Evolutionary conservation across 2,329 filamentous ascomycete species (phyloP).

Genomic region (Fusarium sp.): DNA sequence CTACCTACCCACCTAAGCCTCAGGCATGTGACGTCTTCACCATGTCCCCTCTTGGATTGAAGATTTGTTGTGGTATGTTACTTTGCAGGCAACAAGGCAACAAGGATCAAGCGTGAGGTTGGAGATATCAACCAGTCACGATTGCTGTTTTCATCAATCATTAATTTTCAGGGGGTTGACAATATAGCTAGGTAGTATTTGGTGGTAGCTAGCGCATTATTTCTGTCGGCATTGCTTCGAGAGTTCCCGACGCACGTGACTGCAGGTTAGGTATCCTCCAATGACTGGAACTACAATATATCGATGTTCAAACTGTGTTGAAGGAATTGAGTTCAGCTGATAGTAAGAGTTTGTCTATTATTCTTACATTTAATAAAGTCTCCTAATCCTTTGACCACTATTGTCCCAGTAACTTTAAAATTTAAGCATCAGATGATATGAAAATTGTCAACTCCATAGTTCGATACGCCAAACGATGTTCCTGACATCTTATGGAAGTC

Average conservation of each 20-base stretch:
- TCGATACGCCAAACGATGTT: fast-evolving
- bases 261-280: background rate
- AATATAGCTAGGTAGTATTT: fast-evolving
- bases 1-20: background rate
- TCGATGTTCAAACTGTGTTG: background rate
- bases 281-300: background rate
- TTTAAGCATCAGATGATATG: background rate
- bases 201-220: background rate
- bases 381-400: fast-evolving
- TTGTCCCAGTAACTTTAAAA: background rate
- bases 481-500: fast-evolving
- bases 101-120: background rate
- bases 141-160: background rate
- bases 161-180: background rate
- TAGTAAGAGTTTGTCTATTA: background rate
- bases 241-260: background rate
- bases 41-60: background rate
- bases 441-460: too few relatives aligned
- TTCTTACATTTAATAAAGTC: background rate
- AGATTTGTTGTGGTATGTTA: background rate
- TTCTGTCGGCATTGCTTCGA: background rate
- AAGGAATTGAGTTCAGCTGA: background rate
- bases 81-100: background rate
- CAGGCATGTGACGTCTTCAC: background rate
- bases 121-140: background rate